Base-by-base conservation (phyloP, 179 eudicot species). In the Beta corolliflora region DNA sequence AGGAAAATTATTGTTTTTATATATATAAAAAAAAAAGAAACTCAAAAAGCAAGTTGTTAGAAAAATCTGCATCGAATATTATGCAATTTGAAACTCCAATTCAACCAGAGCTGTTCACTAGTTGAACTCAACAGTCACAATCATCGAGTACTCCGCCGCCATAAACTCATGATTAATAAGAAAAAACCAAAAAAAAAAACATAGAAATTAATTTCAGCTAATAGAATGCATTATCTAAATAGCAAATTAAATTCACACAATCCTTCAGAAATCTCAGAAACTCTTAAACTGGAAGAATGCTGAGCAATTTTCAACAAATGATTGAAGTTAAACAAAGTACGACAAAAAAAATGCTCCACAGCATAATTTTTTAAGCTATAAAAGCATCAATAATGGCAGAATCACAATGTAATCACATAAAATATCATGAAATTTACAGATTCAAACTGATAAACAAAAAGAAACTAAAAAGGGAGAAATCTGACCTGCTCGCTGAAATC, bases 401-500 rank as follows among this genome's bases (percentile, higher is more conserved):
- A 58, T 4, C 18, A 58, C 18, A 58, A 58, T 58, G 63, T 19
- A 58, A 48, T 48, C 52, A 48, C 52, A 48, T 48, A 0, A 48
- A 5, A 48, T 9, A 48, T 48, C 9, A 48, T 7, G 0, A 48
- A 48, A 48, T 0, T 36, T 48, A 9, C 52, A 48, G 52, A 48
- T 48, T 48, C 9, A 48, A 5, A 48, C 52, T 48, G 52, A 48
- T 7, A 23, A 70, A 25, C 12, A 25, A 71, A 52, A 11, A 4
- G 8, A 66, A 52, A 19, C 29, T 13, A 9, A n/a, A 31, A 55
- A 19, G 19, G 18, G 48, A 80, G 54, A 77, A 80, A 78, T 45
- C 86, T 85, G 68, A 90, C 95, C 91, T 89, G 86, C n/a, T 87
- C 89, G 73, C 78, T 53, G 46, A 90, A 73, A 79, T 83, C 72